phyloP scores from a whole-genome alignment of 805 yeast species.

The Candida odintsovae region DNA sequence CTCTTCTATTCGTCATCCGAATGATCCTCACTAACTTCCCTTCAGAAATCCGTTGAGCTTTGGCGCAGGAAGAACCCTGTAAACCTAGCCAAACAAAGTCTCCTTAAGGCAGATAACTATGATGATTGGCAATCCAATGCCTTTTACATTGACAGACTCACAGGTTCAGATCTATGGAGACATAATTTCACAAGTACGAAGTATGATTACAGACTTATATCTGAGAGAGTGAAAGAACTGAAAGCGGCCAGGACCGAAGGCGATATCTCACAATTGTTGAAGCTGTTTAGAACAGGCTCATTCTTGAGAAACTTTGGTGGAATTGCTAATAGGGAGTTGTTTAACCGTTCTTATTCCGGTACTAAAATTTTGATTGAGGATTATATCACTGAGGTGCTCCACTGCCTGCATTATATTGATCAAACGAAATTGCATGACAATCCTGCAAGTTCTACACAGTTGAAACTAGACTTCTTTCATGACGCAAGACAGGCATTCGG shows the following conservation, averaged over 20 bases:
- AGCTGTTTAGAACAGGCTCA: conserved; percentile 69
- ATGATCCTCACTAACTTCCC: conserved; percentile 6
- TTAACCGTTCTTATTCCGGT: conserved; percentile 79
- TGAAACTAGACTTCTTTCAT: conserved; percentile 70
- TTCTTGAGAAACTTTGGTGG: conserved; percentile 89
- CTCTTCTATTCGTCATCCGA: no score
- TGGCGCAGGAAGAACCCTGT: conserved; percentile 35
- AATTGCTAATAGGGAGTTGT: conserved; percentile 71
- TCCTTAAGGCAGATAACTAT: conserved; percentile 49
- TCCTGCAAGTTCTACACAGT: conserved; percentile 37
- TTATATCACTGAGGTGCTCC: conserved; percentile 70
- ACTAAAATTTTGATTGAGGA: conserved; percentile 87
- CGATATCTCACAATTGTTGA: conserved; percentile 55
- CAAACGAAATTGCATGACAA: conserved; percentile 23
- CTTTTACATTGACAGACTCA: conserved; percentile 40
- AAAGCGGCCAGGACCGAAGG: conserved; percentile 49
- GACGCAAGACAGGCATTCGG: conserved; percentile 87
- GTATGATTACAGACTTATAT: conserved; percentile 79
- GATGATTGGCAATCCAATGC: conserved; percentile 67
- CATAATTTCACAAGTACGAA: conserved; percentile 75
- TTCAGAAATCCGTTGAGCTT: conserved; percentile 14
- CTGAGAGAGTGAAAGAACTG: conserved; percentile 62
- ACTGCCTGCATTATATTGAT: conserved; percentile 57
- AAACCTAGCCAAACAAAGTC: conserved; percentile 40
- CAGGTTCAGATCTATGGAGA: conserved; percentile 63